Evolutionary conservation across 208 protist genomes (phyloP), one percentile per base, ranked within the genome.

Genomic region (Porcisia hertigi): DNA sequence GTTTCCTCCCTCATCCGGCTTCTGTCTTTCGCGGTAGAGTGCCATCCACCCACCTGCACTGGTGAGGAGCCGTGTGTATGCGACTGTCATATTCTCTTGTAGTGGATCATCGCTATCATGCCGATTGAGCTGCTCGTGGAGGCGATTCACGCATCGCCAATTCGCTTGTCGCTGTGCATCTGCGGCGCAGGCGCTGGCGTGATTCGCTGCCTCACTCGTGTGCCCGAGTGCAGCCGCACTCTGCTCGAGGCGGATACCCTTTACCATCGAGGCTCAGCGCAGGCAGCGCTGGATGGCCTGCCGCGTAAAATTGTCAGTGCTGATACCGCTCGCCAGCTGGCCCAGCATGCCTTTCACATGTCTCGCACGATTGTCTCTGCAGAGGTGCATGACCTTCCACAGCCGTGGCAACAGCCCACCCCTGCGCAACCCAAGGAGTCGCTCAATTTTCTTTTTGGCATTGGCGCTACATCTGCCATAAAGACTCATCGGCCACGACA

Each of bases 401-500:
- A 41, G 25, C 47, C 64, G 54, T 57, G 3, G n/a, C 11, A 1
- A 25, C 55, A 47, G 41, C 20, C 16, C 39, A n/a, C 73, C 25
- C 20, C 45, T 7, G 59, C 30, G 41, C 59, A 20, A 39, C 20
- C 63, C 12, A 2, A 23, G 39, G 57, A 5, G 11, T 1, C 25
- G 54, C 30, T 58, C 30, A 47, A 45, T 39, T n/a, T 69, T 39
- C 18, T 92, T 34, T 79, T 92, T n/a, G 90, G 90, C 11, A 63
- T 94, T 53, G 90, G 90, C 36, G 82, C 85, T 14, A 94, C 88
- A 7, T 86, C 88, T 6, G 88, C 90, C 14, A 53, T 92, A 25
- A 77, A 81, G 64, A 92, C 79, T 4, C 75, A 54, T 67, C 78
- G 83, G 2, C 41, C n/a, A n/a, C 83, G 86, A 0, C 78, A 69